A percentile compares a stretch with the other conserved stretches of the same genome.
Conservation (phyloP, 495 filamentous ascomycete species). For the Annulohypoxylon bovei region DNA sequence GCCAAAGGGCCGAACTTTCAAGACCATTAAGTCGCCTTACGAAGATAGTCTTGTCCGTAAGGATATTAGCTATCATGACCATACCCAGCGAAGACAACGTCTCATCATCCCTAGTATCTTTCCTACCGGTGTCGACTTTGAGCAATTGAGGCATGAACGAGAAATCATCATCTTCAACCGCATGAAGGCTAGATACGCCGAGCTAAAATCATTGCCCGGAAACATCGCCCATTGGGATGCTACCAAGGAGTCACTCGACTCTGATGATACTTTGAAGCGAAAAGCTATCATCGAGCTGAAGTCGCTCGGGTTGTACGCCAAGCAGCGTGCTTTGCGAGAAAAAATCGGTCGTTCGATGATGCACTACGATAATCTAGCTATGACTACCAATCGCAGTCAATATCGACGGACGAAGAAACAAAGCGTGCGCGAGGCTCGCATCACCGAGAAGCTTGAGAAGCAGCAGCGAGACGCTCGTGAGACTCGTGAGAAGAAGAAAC, state of each 20-base stretch:
- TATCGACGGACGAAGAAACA: conserved; percentile 98
- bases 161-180: conserved; percentile 90
- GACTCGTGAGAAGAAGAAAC: conserved; percentile 94
- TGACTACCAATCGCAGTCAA: conserved; percentile 88
- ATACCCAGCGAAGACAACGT: conserved; percentile 74
- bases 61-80: conserved; percentile 80
- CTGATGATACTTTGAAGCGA: conserved; percentile 84
- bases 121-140: conserved; percentile 85
- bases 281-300: conserved; percentile 95
- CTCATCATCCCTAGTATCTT: conserved; percentile 85
- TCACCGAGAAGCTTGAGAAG: conserved; percentile 98
- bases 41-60: conserved; percentile 60
- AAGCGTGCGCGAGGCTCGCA: conserved; percentile 91
- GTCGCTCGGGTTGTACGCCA: conserved; percentile 79
- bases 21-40: conserved; percentile 75
- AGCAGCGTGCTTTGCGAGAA: conserved; percentile 85
- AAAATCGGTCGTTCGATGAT: conserved; percentile 88
- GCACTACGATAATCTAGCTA: conserved; percentile 91
- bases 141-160: conserved; percentile 81
- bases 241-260: conserved; percentile 72
- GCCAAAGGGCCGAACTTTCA: conserved; percentile 52
- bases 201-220: conserved; percentile 81
- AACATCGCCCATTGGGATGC: conserved; percentile 88
- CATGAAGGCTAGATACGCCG: conserved; percentile 80
- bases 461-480: conserved; percentile 96